phyloP scores from a whole-genome alignment of 768 basidiomycete genomes.

The Lyophyllum semitale region DNA sequence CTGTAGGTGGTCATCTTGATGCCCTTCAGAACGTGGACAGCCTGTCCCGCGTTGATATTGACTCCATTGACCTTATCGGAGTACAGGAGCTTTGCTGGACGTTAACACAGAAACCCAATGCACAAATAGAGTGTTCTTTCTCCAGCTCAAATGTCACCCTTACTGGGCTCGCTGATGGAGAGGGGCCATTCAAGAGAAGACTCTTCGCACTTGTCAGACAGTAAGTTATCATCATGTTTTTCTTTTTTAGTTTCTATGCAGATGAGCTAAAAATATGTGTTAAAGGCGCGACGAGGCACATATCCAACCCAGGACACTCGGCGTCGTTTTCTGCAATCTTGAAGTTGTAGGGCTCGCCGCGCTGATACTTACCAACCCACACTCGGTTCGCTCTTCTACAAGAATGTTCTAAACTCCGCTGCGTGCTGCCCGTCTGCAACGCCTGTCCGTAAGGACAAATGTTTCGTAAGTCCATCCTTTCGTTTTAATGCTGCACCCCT shows the following conservation, averaged over 20 bases:
- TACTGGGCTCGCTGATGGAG: conserved; percentile 21
- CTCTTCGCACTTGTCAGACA: conserved; percentile 25
- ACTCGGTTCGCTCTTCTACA: conserved; percentile 51
- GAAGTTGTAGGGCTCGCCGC: conserved; percentile 50
- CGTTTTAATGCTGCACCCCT: background rate
- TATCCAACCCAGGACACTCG: conserved; percentile 38
- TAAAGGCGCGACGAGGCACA: conserved; percentile 17
- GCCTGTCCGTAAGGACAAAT: conserved; percentile 75
- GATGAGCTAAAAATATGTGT: background rate
- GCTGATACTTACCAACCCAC: conserved; percentile 48
- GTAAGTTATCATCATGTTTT: conserved; percentile 18
- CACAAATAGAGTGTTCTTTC: conserved; percentile 8
- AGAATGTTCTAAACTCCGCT: conserved; percentile 34
- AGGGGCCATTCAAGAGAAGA: conserved; percentile 32
- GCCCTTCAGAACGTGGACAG: conserved; percentile 1
- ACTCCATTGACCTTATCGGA: conserved; percentile 49
- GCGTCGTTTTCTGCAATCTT: conserved; percentile 52
- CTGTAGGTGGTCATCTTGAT: too few species aligned
- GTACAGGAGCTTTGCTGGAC: conserved; percentile 30
- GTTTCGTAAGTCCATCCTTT: conserved; percentile 54
- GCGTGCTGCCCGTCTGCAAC: conserved; percentile 59
- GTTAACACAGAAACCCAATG: conserved; percentile 16
- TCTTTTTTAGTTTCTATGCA: background rate
- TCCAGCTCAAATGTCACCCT: conserved; percentile 15
- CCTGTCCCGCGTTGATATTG: conserved; percentile 37